Percentiles rank a stretch among this genome's conserved stretches.
phyloP scores from a whole-genome alignment of 768 basidiomycete species.

The Gyrodon lividus region DNA sequence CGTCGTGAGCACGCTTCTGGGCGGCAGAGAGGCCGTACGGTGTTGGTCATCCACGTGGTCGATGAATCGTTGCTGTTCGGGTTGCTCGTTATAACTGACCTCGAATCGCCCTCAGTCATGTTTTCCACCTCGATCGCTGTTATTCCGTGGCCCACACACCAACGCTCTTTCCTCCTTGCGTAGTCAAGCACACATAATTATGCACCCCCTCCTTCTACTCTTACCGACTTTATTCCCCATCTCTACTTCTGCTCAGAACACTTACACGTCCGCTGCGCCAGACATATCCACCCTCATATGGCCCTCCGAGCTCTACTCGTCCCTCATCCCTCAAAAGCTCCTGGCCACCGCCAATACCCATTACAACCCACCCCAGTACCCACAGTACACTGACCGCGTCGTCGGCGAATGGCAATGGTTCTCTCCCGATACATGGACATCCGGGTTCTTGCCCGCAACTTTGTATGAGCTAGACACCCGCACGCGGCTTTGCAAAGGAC shows the following conservation, averaged over 20 bases:
- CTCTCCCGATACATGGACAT: conserved; percentile 59
- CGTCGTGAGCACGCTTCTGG: no score
- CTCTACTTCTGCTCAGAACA: neutral
- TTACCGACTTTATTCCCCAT: neutral
- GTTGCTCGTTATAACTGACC: no score
- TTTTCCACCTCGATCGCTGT: no score
- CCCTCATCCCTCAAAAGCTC: conserved; percentile 57
- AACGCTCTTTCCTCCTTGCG: no score
- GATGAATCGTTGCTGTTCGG: no score
- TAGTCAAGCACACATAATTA: no score
- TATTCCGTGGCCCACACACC: no score
- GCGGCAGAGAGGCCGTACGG: no score
- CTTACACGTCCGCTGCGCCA: neutral
- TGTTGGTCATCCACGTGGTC: no score
- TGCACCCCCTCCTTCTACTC: neutral
- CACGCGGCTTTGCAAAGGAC: conserved; percentile 45
- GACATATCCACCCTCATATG: conserved; percentile 20
- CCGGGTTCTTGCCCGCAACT: conserved; percentile 64
- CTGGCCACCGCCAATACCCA: conserved; percentile 49
- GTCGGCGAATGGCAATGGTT: conserved; percentile 55
- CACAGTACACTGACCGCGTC: conserved; percentile 55
- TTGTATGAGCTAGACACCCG: conserved; percentile 60
- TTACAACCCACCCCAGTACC: conserved; percentile 48
- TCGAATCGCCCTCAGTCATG: no score
- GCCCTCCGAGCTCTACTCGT: conserved; percentile 55